Conservation (phyloP, 1,284 basidiomycete genomes). For the Uromyces viciae-fabae region DNA sequence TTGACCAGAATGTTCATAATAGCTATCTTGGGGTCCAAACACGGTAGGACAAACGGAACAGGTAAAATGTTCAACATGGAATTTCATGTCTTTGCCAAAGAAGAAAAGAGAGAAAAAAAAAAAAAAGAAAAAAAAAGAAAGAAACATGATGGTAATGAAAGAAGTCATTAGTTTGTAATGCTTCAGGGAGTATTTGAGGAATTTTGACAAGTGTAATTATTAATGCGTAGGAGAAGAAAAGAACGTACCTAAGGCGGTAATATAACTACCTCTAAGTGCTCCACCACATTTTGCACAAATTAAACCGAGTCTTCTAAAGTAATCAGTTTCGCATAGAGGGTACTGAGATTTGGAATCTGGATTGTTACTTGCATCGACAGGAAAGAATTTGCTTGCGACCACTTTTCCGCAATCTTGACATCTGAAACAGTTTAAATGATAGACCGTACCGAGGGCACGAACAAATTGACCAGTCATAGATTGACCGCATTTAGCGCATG, state of each 20-base stretch:
- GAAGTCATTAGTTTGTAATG: too few species aligned
- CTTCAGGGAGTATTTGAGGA: too few species aligned
- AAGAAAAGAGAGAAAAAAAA: not conserved
- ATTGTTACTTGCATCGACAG: slow-evolving; percentile 73
- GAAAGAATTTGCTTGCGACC: slow-evolving; percentile 98
- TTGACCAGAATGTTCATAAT: slow-evolving; percentile 94
- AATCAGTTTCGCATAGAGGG: slow-evolving; percentile 95
- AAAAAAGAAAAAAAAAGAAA: not conserved
- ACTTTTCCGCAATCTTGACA: slow-evolving; percentile 97
- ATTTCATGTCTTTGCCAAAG: slow-evolving; percentile 61
- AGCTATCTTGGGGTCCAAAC: slow-evolving; percentile 96
- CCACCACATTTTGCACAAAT: slow-evolving; percentile 94
- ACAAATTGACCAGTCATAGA: slow-evolving; percentile 88
- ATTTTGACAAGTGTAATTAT: not conserved
- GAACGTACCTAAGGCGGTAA: slow-evolving; percentile 92
- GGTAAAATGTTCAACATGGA: slow-evolving; percentile 98
- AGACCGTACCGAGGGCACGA: slow-evolving; percentile 86
- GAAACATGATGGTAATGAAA: not conserved
- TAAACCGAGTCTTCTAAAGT: slow-evolving; percentile 90
- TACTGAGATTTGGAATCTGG: slow-evolving; percentile 66
- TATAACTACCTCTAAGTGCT: slow-evolving; percentile 93
- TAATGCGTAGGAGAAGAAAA: not conserved
- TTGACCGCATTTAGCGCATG: slow-evolving; percentile 50
- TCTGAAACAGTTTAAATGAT: slow-evolving; percentile 93
- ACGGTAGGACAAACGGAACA: slow-evolving; percentile 93